phyloP scores from a whole-genome alignment of 1,139 yeast species.

The Suhomyces bokatorum region DNA sequence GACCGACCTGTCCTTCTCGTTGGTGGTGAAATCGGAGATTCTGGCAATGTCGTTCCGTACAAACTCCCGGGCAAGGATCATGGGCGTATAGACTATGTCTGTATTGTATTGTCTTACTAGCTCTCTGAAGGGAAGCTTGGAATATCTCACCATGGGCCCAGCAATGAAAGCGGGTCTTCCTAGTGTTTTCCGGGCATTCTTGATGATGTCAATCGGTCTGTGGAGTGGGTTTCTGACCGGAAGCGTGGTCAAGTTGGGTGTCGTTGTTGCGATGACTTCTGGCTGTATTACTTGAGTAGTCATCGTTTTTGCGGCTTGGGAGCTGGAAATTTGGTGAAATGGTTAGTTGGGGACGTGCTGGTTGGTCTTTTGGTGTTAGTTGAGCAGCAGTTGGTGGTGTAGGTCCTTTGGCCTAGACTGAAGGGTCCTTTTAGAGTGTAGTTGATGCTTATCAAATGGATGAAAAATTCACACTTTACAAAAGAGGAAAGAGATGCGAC shows the following conservation, averaged over 20 bases:
- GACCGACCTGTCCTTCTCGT: slow-evolving; percentile 63
- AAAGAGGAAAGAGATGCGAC: slow-evolving; percentile 3
- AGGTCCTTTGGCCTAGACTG: too few species aligned
- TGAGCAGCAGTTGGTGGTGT: too few species aligned
- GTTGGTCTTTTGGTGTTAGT: too few species aligned
- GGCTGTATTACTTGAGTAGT: neutral
- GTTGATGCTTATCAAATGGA: neutral
- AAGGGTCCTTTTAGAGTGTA: neutral
- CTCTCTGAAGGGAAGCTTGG: slow-evolving; percentile 88
- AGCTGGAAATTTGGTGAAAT: too few species aligned
- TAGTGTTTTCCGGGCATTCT: slow-evolving; percentile 30
- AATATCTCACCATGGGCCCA: slow-evolving; percentile 97
- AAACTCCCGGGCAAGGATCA: slow-evolving; percentile 94
- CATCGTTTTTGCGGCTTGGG: neutral
- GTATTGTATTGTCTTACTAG: slow-evolving; percentile 68
- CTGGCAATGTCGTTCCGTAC: slow-evolving; percentile 84
- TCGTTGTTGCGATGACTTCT: neutral
- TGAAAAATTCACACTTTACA: slow-evolving; percentile 5
- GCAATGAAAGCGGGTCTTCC: slow-evolving; percentile 73
- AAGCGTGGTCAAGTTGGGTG: slow-evolving; percentile 1
- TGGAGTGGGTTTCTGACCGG: slow-evolving; percentile 43
- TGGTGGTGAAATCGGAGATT: slow-evolving; percentile 80
- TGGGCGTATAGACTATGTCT: slow-evolving; percentile 90
- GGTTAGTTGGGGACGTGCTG: too few species aligned
- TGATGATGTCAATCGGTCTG: slow-evolving; percentile 57